phyloP scores from a whole-genome alignment of 2,329 filamentous ascomycete species.

The Fusarium ramigenum region DNA sequence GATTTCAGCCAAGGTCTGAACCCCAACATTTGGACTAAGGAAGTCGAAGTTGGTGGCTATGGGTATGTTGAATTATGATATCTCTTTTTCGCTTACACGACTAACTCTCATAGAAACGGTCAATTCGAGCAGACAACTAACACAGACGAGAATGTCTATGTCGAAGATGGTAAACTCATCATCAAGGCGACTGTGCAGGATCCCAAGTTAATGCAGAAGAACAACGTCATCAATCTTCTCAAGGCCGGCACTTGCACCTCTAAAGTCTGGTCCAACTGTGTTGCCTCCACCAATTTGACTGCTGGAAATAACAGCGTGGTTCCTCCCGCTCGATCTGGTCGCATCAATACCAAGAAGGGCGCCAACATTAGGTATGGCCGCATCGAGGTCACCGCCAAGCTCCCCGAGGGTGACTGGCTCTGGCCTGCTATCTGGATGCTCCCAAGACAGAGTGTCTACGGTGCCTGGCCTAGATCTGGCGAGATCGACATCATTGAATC shows the following conservation, averaged over 20 bases:
- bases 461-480: slow-evolving; percentile 79
- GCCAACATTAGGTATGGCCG: slow-evolving; percentile 82
- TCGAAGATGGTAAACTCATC: slow-evolving; percentile 73
- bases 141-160: slow-evolving; percentile 76
- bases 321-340: slow-evolving; percentile 79
- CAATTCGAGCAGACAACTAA: slow-evolving; percentile 82
- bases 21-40: slow-evolving; percentile 74
- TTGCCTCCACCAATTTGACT: slow-evolving; percentile 78
- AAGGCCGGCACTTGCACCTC: slow-evolving; percentile 75
- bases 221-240: slow-evolving; percentile 75
- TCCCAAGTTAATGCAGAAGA: slow-evolving; percentile 67
- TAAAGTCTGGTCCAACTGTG: slow-evolving; percentile 63
- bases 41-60: slow-evolving; percentile 78
- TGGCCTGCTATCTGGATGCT: slow-evolving; percentile 96
- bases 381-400: slow-evolving; percentile 79
- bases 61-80: slow-evolving; percentile 63
- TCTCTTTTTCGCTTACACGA: too few species aligned
- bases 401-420: slow-evolving; percentile 84
- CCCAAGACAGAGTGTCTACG: slow-evolving; percentile 76
- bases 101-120: slow-evolving; percentile 67
- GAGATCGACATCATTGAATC: slow-evolving; percentile 87
- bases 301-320: slow-evolving; percentile 76
- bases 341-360: slow-evolving; percentile 78
- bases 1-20: slow-evolving; percentile 70
- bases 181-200: slow-evolving; percentile 85